phyloP scores from a whole-genome alignment of 306 rosid species.

The Trifolium fragiferum region DNA sequence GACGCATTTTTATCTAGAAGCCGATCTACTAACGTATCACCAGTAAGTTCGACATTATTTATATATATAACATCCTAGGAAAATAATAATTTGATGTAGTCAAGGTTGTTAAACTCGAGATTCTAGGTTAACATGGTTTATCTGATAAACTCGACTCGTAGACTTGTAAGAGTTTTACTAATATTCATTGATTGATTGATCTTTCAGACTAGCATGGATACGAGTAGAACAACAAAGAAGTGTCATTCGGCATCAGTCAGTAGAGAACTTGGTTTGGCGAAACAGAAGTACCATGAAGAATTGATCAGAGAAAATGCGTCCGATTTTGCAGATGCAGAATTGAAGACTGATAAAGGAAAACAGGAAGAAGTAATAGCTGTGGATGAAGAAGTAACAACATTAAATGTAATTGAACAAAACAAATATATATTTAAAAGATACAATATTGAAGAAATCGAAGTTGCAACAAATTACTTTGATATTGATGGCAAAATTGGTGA shows the following conservation, averaged over 20 bases:
- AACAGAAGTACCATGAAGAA: conserved; percentile 50
- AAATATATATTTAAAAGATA: conserved; percentile 53
- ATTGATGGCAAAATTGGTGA: conserved; percentile 64
- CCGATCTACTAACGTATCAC: background rate
- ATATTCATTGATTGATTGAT: conserved; percentile 15
- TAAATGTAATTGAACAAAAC: conserved; percentile 15
- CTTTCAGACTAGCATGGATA: conserved; percentile 52
- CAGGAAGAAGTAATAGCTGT: conserved; percentile 47
- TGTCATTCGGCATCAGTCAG: conserved; percentile 43
- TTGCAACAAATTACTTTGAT: conserved; percentile 72
- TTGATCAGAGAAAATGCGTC: conserved; percentile 26
- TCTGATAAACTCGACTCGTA: too few species aligned
- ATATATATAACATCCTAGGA: background rate
- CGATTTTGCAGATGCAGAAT: conserved; percentile 46
- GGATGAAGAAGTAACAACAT: conserved; percentile 44
- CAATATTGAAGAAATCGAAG: conserved; percentile 63
- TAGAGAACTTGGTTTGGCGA: conserved; percentile 52
- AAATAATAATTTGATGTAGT: too few species aligned
- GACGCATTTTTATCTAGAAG: background rate
- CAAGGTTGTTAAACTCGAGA: too few species aligned
- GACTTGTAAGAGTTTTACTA: too few species aligned
- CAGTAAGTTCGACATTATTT: conserved; percentile 49
- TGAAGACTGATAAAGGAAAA: background rate
- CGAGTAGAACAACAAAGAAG: conserved; percentile 48
- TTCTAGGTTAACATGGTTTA: too few species aligned